phyloP scores from a whole-genome alignment of 306 rosid genomes.

The Malus orientalis region DNA sequence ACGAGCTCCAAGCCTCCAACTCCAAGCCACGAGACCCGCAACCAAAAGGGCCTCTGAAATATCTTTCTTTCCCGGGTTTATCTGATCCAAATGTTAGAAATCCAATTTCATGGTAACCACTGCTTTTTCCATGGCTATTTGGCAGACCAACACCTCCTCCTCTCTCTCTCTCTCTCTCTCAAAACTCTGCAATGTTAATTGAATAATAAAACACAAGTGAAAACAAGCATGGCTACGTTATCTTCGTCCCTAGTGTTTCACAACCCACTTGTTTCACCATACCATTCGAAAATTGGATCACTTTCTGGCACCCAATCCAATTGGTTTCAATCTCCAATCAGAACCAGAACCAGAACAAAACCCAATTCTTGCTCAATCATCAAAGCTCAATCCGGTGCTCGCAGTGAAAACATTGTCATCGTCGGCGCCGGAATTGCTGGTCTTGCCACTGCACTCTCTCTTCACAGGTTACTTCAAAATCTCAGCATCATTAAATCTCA shows the following conservation, averaged over 20 bases:
- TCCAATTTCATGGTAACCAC: slow-evolving; percentile 11
- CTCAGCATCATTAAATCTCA: not conserved
- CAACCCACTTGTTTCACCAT: slow-evolving; percentile 12
- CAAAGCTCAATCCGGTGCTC: slow-evolving; percentile 36
- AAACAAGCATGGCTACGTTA: slow-evolving; percentile 33
- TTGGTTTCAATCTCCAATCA: slow-evolving; percentile 11
- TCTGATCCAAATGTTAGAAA: not conserved
- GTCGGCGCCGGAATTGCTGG: slow-evolving; percentile 78
- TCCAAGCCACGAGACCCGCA: not conserved
- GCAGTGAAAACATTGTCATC: slow-evolving; percentile 48
- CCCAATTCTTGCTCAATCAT: not conserved
- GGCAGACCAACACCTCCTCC: not conserved
- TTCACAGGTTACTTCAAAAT: slow-evolving; percentile 38
- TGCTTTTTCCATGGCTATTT: slow-evolving; percentile 14
- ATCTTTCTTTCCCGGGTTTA: slow-evolving; percentile 10
- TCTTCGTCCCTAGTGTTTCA: slow-evolving; percentile 23
- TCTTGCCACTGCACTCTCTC: slow-evolving; percentile 70
- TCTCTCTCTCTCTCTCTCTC: not conserved
- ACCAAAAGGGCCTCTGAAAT: not conserved
- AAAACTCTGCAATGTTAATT: not conserved
- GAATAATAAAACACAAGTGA: not conserved
- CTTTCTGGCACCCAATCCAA: not conserved
- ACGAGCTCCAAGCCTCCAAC: too few species aligned
- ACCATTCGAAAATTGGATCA: slow-evolving; percentile 14
- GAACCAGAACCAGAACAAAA: slow-evolving; percentile 23